Base-by-base conservation (phyloP, 768 basidiomycete species). In the Punctularia strigosozonata region DNA sequence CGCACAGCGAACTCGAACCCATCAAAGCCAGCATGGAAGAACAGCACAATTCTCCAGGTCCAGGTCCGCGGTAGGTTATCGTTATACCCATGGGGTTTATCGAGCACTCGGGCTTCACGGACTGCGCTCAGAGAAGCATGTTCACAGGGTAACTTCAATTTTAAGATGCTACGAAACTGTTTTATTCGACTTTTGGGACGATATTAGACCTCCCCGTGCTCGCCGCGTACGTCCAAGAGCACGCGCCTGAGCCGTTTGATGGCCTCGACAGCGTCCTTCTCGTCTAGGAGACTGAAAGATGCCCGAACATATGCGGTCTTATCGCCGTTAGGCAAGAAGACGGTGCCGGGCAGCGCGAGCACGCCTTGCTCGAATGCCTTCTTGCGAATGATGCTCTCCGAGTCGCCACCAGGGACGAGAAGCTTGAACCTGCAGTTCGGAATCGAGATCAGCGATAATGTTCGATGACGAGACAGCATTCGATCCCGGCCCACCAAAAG, bases 341-440 rank as follows among this genome's bases (percentile, higher is more conserved):
- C 77, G 2, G 71, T 77, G 13, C 91, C 91, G 1, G 91, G 91
- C 8, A 95, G 69, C 14, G 85, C 89, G n/a, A 95, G 73, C 6
- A 95, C 84, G 15, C 89, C 90, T 18, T 73, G 71, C 46, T 78
- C 75, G 40, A 85, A 70, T 7, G 89, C 89, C 39, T 75, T 77
- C 5, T 72, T 79, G 40, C 70, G 66, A 49, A 94, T 86, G 36
- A 92, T 48, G 12, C 64, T 61, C 49, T 73, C 74, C 4, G 87
- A 86, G 55, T 95, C 87, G 19, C 68, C 74, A 44, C 71, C 66
- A 41, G 49, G 51, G 32, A 79, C 55, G 19, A 73, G 59, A 36
- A 85, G 66, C 54, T 78, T 82, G 60, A 85, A 83, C 82, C 81
- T 85, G 40, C 19, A 38, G 25, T 13, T n/a, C n/a, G n/a, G n/a